Base-by-base conservation (phyloP, 1,284 basidiomycete species). In the Ganoderma boninense region DNA sequence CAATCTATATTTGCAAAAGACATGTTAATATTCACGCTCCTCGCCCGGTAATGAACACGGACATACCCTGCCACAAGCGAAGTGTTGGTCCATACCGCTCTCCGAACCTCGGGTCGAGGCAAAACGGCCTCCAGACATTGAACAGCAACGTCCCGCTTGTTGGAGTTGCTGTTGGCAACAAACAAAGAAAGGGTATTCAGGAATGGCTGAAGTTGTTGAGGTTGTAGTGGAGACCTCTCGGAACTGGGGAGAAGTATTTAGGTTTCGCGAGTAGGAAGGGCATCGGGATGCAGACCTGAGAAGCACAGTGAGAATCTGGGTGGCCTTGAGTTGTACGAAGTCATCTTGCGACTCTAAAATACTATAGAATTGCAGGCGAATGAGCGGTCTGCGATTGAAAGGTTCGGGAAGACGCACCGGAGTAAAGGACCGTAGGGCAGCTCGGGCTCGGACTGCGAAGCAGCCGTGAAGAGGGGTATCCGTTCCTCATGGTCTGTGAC, bases 121-220 rank as follows among this genome's bases (percentile, higher is more conserved):
- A 99, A 85, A n/a, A 97, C 83, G 1, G 93, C 91, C 79, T 96
- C 95, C 5, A 98, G 87, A 74, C 95, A 95, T 80, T 97, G 96
- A 1, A 98, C 94, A 1, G 93, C 93, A 54, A 98, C 89, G 79
- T 98, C 97, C 65, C 93, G 93, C 72, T 93, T 95, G 77, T 95
- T 90, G 4, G 86, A 82, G 5, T 86, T 87, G 52, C 80, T 79
- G 43, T 89, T 88, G 74, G 92, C 89, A 2, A 95, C 84, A 64
- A 95, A 87, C 4, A 85, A 77, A 2, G 91, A 86, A 23, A 96
- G 83, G 14, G 87, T 87, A 71, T 82, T 87, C 29, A 96, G 83
- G 79, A 96, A 91, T 0, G 92, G 88, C 52, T 88, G 86, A 2
- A 95, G 80, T 61, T 92, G 86, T 64, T 88, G 87, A 20, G 81